phyloP scores from a whole-genome alignment of 2,329 filamentous ascomycete species.

The Pezicula rhizophila region DNA sequence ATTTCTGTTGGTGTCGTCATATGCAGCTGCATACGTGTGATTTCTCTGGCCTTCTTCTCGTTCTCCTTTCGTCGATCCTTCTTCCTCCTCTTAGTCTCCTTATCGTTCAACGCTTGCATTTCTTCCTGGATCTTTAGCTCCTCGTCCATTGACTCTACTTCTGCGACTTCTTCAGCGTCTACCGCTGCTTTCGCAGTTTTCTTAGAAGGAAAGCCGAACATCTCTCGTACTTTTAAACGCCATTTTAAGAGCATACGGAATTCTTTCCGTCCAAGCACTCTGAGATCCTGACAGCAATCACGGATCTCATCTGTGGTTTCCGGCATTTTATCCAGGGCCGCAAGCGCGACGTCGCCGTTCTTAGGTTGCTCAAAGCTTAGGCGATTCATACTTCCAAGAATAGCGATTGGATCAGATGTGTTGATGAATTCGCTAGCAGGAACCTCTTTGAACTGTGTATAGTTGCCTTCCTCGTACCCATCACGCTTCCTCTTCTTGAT shows the following conservation, averaged over 20 bases:
- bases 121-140: slow-evolving; percentile 88
- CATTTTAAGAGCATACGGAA: slow-evolving; percentile 87
- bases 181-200: slow-evolving; percentile 37
- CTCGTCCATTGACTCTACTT: slow-evolving; percentile 88
- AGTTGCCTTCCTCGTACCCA: slow-evolving; percentile 95
- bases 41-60: slow-evolving; percentile 88
- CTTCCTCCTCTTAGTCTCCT: slow-evolving; percentile 69
- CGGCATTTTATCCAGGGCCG: slow-evolving; percentile 76
- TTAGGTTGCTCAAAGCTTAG: slow-evolving; percentile 75
- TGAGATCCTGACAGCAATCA: slow-evolving; percentile 73
- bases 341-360: slow-evolving; percentile 79
- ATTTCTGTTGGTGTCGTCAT: slow-evolving; percentile 97
- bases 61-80: slow-evolving; percentile 83
- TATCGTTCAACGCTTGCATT: slow-evolving; percentile 74
- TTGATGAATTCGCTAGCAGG: slow-evolving; percentile 91
- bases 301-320: slow-evolving; percentile 82
- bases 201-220: slow-evolving; percentile 80
- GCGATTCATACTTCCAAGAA: slow-evolving; percentile 80
- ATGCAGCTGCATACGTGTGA: slow-evolving; percentile 93
- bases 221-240: slow-evolving; percentile 82
- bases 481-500: slow-evolving; percentile 96
- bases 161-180: slow-evolving; percentile 62
- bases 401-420: slow-evolving; percentile 85
- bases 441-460: slow-evolving; percentile 83
- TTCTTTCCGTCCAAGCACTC: slow-evolving; percentile 87